Conservation (phyloP, 148 eudicot genomes). For the Diospyros kaki region DNA sequence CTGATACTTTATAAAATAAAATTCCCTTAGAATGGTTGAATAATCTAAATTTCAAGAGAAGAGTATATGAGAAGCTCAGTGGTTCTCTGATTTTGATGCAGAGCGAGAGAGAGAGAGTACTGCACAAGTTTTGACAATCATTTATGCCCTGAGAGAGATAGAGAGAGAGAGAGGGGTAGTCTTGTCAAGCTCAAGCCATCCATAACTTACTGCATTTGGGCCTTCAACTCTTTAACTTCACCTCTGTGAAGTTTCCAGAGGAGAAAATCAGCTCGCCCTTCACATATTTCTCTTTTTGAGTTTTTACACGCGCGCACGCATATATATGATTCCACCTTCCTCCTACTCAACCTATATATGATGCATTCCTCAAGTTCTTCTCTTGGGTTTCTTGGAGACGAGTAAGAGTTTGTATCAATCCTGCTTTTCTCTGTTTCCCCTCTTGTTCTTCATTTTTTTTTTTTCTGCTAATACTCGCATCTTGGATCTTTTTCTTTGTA, state of each 20-base stretch:
- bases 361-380: slow-evolving; percentile 11
- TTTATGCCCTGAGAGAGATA: slow-evolving; percentile 6
- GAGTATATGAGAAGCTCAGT: slow-evolving; percentile 64
- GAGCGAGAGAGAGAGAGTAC: slow-evolving; percentile 19
- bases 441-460: background rate
- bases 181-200: background rate
- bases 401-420: background rate
- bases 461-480: background rate
- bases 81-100: slow-evolving; percentile 71
- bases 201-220: slow-evolving; percentile 21
- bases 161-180: slow-evolving; percentile 8
- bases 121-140: slow-evolving; percentile 36
- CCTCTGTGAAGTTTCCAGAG: slow-evolving; percentile 9
- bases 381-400: slow-evolving; percentile 12
- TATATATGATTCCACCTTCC: background rate
- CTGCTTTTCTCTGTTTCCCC: background rate
- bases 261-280: slow-evolving; percentile 19
- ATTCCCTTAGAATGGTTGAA: too few species aligned
- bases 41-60: background rate
- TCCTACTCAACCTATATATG: background rate
- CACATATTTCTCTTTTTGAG: slow-evolving; percentile 7
- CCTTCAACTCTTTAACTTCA: slow-evolving; percentile 1
- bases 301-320: background rate
- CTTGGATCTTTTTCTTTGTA: background rate
- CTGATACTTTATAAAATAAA: too few species aligned